A percentile compares a stretch with the other conserved stretches of the same genome.
phyloP scores from a whole-genome alignment of 179 eudicot species.

The Spergularia azorica region DNA sequence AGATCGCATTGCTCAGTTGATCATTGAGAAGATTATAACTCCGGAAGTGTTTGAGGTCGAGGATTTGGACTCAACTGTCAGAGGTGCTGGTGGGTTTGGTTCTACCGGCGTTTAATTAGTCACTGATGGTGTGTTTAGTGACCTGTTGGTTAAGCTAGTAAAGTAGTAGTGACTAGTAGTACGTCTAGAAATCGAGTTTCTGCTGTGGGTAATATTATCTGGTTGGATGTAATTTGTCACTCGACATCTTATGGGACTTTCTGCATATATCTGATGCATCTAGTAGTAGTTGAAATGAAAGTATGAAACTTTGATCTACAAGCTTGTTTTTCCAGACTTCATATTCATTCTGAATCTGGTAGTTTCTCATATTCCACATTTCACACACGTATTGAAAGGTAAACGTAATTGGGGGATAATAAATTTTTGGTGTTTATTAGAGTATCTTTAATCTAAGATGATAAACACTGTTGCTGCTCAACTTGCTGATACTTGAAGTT shows the following conservation, averaged over 20 bases:
- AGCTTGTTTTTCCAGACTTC: not conserved
- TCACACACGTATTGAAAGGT: no score
- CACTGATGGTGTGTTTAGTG: not conserved
- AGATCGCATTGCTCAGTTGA: conserved; percentile 73
- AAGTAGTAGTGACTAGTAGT: not conserved
- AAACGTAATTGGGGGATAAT: no score
- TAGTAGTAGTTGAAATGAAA: conserved; percentile 15
- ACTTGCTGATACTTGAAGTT: no score
- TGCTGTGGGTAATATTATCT: not conserved
- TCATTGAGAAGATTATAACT: conserved; percentile 61
- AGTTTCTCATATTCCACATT: no score
- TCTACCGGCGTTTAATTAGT: conserved; percentile 57
- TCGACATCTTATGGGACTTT: not conserved
- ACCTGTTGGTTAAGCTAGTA: not conserved
- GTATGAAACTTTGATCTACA: not conserved
- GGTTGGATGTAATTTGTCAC: not conserved
- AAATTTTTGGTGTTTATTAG: no score
- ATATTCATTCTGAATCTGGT: no score
- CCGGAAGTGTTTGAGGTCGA: conserved; percentile 74
- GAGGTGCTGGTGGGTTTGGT: conserved; percentile 80
- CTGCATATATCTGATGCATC: conserved; percentile 12
- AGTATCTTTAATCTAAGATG: no score
- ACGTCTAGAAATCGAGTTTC: not conserved
- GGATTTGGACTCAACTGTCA: conserved; percentile 60
- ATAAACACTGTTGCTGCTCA: no score